Base-by-base conservation (phyloP, 2,329 filamentous ascomycete species). In the Talaromyces sp. region DNA sequence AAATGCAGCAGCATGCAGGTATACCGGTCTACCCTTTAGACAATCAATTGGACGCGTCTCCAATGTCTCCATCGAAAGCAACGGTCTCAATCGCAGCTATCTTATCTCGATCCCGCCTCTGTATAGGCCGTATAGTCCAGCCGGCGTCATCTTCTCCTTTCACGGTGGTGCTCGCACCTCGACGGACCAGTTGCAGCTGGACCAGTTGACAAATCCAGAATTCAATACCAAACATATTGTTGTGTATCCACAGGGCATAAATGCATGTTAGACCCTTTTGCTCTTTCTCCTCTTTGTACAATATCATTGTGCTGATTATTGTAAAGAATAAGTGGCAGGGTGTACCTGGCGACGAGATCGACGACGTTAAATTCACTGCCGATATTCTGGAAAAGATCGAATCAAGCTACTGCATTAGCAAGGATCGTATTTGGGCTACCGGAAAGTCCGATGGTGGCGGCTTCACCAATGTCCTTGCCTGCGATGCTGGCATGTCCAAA, bases 381-480 rank as follows among this genome's bases (percentile, higher is more conserved):
- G 59, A 60, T 10, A 56, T 60, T 18, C 42, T 60, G 3, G 14
- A 31, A 3, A 27, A 60, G 1, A 30, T 60, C 36, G 3, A 40
- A 47, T 44, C 44, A 9, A 67, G 68, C 4, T 80, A 79, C 67
- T 83, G 81, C 68, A 74, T 84, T 64, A 78, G 83, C 62, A 63
- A 70, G 1, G 66, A 67, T 4, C 76, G 75, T 8, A 71, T 83
- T 51, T 83, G 82, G 63, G 76, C 76, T 12, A 75, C 76, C 1
- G 81, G 81, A 53, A 85, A 86, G 66, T 85, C 77, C 65, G 85
- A 86, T 55, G 84, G 83, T 5, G 85, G 81, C 1, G 83, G 79
- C 10, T 81, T 81, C 28, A 78, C 78, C 3, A 77, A 76, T 27
- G 66, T 77, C 1, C 75, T 83, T 5, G 81, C 82, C 3, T 85